Conservation (phyloP, 768 basidiomycete genomes). For the Sistotremastrum niveocremeum region DNA sequence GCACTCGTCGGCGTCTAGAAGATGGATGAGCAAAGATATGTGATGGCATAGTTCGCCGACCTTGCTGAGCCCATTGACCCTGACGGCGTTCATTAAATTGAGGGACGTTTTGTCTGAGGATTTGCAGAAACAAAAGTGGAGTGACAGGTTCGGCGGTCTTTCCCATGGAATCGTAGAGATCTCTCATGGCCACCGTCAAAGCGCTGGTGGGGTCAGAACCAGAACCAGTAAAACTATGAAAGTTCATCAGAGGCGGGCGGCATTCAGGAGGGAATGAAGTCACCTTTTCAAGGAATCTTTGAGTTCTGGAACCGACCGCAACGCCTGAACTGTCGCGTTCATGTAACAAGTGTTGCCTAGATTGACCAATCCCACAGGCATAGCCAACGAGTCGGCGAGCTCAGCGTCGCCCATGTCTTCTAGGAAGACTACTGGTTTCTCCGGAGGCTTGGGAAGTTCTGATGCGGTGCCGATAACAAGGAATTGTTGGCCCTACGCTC, state of each 20-base stretch:
- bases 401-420: conserved; percentile 86
- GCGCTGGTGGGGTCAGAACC: conserved; percentile 23
- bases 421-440: conserved; percentile 65
- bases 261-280: conserved; percentile 12
- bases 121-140: conserved; percentile 53
- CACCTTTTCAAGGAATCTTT: conserved; percentile 54
- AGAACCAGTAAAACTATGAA: conserved; percentile 5
- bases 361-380: conserved; percentile 78
- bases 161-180: conserved; percentile 61
- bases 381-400: conserved; percentile 62
- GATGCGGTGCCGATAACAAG: conserved; percentile 92
- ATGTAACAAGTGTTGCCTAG: conserved; percentile 97
- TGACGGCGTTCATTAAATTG: conserved; percentile 75
- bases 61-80: conserved; percentile 65
- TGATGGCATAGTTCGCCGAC: conserved; percentile 10
- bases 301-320: conserved; percentile 85
- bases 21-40: neutral
- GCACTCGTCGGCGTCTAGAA: conserved; percentile 88
- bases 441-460: conserved; percentile 80
- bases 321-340: conserved; percentile 90
- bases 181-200: conserved; percentile 41
- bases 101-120: conserved; percentile 66
- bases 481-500: conserved; percentile 65
- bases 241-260: neutral
- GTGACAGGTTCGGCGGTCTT: conserved; percentile 64